These are phyloP conservation scores for Pseudotsuga menziesii DNA, from an alignment of 75 land plant species.

Conservation along the genomic window DNA sequence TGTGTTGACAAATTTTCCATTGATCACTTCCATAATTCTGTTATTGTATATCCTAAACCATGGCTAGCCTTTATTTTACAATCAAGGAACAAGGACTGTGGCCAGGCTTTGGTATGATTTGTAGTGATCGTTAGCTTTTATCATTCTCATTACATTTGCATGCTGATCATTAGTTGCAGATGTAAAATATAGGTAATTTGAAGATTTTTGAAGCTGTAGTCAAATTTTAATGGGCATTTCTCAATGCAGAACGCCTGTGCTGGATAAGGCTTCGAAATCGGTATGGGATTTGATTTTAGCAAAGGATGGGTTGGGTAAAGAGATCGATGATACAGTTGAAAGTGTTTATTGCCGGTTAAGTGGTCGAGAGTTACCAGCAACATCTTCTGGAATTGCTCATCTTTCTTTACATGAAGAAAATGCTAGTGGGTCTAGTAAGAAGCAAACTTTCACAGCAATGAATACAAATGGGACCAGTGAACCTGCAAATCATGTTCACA, in stretches of 20 bases:
- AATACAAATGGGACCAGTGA: constrained; percentile 2
- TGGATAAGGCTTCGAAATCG: constrained; percentile 89
- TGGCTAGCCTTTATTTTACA: background rate
- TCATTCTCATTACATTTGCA: background rate
- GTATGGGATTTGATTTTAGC: constrained; percentile 91
- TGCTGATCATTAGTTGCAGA: background rate
- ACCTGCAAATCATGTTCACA: background rate
- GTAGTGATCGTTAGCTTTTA: background rate
- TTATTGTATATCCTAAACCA: background rate
- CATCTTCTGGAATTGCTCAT: constrained; percentile 17
- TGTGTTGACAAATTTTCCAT: background rate
- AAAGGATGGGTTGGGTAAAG: constrained; percentile 74
- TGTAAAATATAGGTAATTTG: background rate
- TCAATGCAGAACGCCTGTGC: constrained; percentile 71
- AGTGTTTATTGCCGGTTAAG: constrained; percentile 56
- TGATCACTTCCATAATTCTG: background rate
- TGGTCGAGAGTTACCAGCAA: constrained; percentile 57
- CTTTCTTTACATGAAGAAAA: constrained; percentile 2
- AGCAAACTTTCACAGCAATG: constrained; percentile 8
- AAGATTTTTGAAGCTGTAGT: background rate
- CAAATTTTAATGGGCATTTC: background rate
- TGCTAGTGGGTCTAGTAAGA: constrained; percentile 7
- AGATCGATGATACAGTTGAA: constrained; percentile 81
- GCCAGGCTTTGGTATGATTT: background rate
- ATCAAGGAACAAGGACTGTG: background rate